Percentiles rank a stretch among this genome's conserved stretches.
phyloP scores from a whole-genome alignment of 1,139 yeast genomes.

The Keqinozyma sinolaborantium region DNA sequence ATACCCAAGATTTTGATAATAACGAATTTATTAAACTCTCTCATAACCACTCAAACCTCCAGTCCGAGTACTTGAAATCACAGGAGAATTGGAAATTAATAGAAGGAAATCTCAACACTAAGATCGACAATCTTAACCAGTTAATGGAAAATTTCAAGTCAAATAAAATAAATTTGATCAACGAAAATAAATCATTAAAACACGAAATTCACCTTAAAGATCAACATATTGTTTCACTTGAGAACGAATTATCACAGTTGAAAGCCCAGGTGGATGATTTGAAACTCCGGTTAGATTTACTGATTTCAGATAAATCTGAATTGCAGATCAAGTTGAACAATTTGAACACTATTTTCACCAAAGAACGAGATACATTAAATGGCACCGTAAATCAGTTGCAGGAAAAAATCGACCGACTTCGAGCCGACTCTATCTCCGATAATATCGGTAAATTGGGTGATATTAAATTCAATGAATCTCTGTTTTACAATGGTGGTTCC shows the following conservation, averaged over 20 bases:
- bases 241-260: constrained; percentile 13
- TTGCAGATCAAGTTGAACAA: constrained; percentile 8
- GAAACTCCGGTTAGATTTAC: constrained; percentile 8
- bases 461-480: background rate
- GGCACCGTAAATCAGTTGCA: constrained; percentile 23
- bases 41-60: constrained; percentile 48
- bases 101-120: constrained; percentile 49
- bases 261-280: constrained; percentile 29
- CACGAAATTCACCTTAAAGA: constrained; percentile 22
- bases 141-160: constrained; percentile 33
- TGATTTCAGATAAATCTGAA: constrained; percentile 2
- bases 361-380: constrained; percentile 26
- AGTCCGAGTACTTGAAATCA: constrained; percentile 64
- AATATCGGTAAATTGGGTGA: too few species aligned
- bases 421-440: background rate
- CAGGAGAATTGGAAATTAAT: constrained; percentile 64
- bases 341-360: constrained; percentile 20
- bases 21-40: constrained; percentile 39
- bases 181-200: constrained; percentile 25
- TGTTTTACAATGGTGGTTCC: constrained; percentile 5
- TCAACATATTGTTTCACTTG: constrained; percentile 11
- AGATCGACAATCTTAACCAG: constrained; percentile 42
- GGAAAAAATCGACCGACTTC: constrained; percentile 8
- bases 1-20: constrained; percentile 18
- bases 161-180: constrained; percentile 24